Evolutionary conservation across 345 rosid genomes (phyloP), one percentile per base, ranked within the genome.

Genomic region (Eutrema heterophyllum): DNA sequence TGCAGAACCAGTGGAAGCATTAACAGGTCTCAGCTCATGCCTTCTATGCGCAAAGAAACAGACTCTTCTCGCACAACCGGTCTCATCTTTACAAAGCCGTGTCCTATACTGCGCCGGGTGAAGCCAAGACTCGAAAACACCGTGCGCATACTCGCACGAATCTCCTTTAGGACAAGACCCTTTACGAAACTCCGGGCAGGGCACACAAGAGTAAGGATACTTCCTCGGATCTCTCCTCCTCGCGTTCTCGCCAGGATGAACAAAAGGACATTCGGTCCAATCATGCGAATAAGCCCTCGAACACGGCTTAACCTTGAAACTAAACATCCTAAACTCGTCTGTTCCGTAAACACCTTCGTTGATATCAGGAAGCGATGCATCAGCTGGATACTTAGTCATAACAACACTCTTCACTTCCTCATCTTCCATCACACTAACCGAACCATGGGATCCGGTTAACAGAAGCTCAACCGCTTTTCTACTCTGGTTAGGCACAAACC

Each of bases 181-280:
- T 80, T 90, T 95, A 52, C 98, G 94, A 56, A 95, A 95, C 81
- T 95, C 99, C 2, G 97, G 99, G 81, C 99, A 95, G 1, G 99
- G 97, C 54, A 95, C 99, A 64, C 99, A 92, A 66, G 87, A 91
- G 72, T 95, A 95, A 32, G 96, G 91, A 70, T 86, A 92, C 86
- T 91, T 95, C 81, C 85, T 86, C 0, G 93, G 97, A 86, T 95
- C 99, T 64, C 99, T 84, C 71, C 99, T 89, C 84, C 99, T 89
- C 0, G 99, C 99, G 14, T 95, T 95, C 91, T 95, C 99, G 9
- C 99, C 97, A 0, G 99, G 99, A 78, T 95, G 99, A 61, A 89
- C 99, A 66, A 95, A 95, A 2, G 99, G 99, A 73, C 99, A 95
- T 72, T 95, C 99, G 0, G 97, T 95, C 99, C 97, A 95, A 48